phyloP scores from a whole-genome alignment of 768 basidiomycete species.

The Hericium erinaceus region DNA sequence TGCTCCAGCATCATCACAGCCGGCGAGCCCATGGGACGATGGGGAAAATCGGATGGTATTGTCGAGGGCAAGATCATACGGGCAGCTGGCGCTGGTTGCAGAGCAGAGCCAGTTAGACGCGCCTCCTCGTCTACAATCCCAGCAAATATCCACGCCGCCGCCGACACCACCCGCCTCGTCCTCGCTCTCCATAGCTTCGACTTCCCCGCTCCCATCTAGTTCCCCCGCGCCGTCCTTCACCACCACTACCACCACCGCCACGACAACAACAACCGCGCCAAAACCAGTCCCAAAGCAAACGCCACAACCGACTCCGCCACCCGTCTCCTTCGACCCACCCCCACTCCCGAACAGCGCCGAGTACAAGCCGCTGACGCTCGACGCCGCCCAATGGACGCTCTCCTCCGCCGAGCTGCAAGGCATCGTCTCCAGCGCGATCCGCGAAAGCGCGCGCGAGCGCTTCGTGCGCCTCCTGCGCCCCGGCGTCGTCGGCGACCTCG shows the following conservation, averaged over 20 bases:
- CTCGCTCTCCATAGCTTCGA: not conserved
- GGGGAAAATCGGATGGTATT: too few species aligned
- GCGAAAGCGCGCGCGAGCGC: slow-evolving; percentile 13
- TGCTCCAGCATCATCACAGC: not conserved
- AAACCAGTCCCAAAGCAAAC: not conserved
- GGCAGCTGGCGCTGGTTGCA: too few species aligned
- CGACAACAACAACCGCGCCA: not conserved
- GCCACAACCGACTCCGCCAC: not conserved
- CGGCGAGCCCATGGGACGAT: too few species aligned
- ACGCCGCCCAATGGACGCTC: slow-evolving; percentile 15
- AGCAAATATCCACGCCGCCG: not conserved
- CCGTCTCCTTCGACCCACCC: slow-evolving; percentile 4
- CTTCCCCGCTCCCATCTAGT: not conserved
- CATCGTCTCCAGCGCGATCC: slow-evolving; percentile 14
- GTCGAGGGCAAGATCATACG: too few species aligned
- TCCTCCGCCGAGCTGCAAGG: slow-evolving; percentile 13
- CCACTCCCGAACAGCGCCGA: slow-evolving; percentile 5
- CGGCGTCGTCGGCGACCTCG: not conserved
- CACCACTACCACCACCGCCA: not conserved
- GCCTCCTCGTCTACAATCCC: not conserved
- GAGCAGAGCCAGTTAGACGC: too few species aligned
- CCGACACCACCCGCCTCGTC: not conserved
- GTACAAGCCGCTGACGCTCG: slow-evolving; percentile 12
- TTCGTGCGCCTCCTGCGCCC: slow-evolving; percentile 15
- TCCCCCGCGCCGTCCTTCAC: not conserved